Percentiles rank a stretch among this genome's conserved stretches.
Evolutionary conservation across 306 rosid species (phyloP).

Genomic region (Cyclanthera cordifolia): DNA sequence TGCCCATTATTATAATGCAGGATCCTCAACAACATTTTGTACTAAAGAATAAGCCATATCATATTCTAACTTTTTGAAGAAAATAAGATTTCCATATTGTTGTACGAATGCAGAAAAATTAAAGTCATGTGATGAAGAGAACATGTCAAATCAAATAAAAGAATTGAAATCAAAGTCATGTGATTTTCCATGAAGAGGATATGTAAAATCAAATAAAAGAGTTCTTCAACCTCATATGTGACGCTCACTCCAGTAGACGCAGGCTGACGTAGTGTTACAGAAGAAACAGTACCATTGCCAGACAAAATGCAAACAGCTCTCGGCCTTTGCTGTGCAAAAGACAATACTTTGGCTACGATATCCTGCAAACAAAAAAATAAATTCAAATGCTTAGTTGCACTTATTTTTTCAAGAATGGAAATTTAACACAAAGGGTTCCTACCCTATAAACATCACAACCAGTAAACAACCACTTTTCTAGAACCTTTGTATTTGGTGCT

Average conservation of each 20-base stretch:
- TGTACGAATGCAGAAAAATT: no score
- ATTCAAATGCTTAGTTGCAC: neutral
- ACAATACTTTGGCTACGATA: slow-evolving; percentile 59
- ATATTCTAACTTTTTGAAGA: neutral
- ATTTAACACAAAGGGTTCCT: neutral
- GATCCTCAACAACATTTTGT: no score
- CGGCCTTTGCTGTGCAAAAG: slow-evolving; percentile 74
- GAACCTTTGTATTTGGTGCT: no score
- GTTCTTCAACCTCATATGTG: slow-evolving; percentile 54
- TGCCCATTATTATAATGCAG: no score
- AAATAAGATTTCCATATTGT: neutral
- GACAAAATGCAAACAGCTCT: slow-evolving; percentile 82
- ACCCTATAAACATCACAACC: no score
- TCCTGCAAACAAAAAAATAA: slow-evolving; percentile 45
- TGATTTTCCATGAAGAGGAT: neutral
- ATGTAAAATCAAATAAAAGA: neutral
- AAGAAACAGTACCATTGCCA: slow-evolving; percentile 67
- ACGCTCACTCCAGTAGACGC: slow-evolving; percentile 65
- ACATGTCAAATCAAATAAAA: neutral
- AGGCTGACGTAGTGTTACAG: slow-evolving; percentile 72
- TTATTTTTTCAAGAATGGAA: neutral
- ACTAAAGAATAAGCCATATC: neutral
- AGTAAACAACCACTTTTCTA: no score
- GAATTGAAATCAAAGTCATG: slow-evolving; percentile 1
- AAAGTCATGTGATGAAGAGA: neutral